These are phyloP conservation scores for Cyclanthera cordifolia DNA, from an alignment of 306 rosid species.

Conservation along the genomic window DNA sequence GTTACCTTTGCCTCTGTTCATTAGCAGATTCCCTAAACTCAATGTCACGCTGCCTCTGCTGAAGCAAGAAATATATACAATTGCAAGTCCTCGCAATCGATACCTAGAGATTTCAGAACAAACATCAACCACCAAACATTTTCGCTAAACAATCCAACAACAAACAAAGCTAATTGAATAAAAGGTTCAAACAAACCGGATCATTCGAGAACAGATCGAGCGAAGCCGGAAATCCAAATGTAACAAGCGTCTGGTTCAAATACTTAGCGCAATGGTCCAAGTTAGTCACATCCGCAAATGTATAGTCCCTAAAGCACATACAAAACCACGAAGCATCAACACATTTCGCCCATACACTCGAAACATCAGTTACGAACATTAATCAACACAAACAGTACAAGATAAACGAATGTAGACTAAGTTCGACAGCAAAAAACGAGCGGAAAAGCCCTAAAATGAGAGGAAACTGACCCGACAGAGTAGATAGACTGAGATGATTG, in stretches of 20 bases:
- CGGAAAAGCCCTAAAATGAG: conserved; percentile 12
- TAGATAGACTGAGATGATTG: conserved; percentile 52
- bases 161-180: neutral
- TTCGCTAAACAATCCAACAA: neutral
- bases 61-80: conserved; percentile 77
- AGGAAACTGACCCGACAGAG: conserved; percentile 51
- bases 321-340: conserved; percentile 13
- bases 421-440: neutral
- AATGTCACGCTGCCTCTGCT: conserved; percentile 89
- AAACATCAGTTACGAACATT: neutral
- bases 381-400: too few species aligned
- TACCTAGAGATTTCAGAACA: conserved; percentile 35
- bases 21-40: conserved; percentile 82
- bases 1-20: conserved; percentile 87
- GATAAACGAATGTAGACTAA: neutral
- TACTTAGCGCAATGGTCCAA: conserved; percentile 94
- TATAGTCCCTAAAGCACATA: conserved; percentile 47
- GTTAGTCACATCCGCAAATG: conserved; percentile 82
- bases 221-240: conserved; percentile 91
- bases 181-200: conserved; percentile 39
- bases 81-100: conserved; percentile 95
- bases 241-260: conserved; percentile 84
- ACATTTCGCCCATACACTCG: neutral
- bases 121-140: neutral
- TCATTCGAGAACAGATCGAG: conserved; percentile 88